Percentiles rank a stretch among this genome's conserved stretches.
phyloP scores from a whole-genome alignment of 352 stramenopile genomes.

The Pythium brachiatum region DNA sequence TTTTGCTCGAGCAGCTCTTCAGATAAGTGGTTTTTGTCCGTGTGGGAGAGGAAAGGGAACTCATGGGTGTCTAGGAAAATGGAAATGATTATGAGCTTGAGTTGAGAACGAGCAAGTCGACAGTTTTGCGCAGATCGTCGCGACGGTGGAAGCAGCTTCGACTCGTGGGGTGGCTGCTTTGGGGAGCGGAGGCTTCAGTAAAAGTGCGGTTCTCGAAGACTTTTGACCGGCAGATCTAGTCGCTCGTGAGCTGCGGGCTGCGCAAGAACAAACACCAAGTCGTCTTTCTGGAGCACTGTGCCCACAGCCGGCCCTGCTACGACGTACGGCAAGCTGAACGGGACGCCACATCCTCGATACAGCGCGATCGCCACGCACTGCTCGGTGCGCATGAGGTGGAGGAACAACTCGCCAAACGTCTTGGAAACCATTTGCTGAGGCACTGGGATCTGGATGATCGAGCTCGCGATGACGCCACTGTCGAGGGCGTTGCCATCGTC shows the following conservation, averaged over 20 bases:
- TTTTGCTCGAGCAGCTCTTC: constrained; percentile 63
- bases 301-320: constrained; percentile 43
- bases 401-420: constrained; percentile 56
- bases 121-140: not conserved
- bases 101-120: constrained; percentile 4
- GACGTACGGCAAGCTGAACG: constrained; percentile 52
- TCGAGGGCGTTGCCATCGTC: not conserved
- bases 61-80: not conserved
- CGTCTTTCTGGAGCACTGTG: constrained; percentile 42
- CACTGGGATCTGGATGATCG: constrained; percentile 53
- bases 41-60: not conserved
- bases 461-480: constrained; percentile 34
- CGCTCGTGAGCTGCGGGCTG: constrained; percentile 34
- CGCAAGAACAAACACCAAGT: constrained; percentile 60
- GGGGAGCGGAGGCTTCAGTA: not conserved
- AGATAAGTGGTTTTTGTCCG: constrained; percentile 9
- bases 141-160: not conserved
- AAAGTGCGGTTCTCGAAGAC: not conserved
- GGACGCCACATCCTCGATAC: constrained; percentile 38
- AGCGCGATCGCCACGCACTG: constrained; percentile 52
- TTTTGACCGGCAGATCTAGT: constrained; percentile 8
- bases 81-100: not conserved
- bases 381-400: constrained; percentile 40
- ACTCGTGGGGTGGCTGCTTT: not conserved
- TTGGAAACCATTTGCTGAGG: constrained; percentile 35